These are phyloP conservation scores for Proliferodiscus dingleyae DNA, from an alignment of 2,329 filamentous ascomycete species.

Conservation along the genomic window DNA sequence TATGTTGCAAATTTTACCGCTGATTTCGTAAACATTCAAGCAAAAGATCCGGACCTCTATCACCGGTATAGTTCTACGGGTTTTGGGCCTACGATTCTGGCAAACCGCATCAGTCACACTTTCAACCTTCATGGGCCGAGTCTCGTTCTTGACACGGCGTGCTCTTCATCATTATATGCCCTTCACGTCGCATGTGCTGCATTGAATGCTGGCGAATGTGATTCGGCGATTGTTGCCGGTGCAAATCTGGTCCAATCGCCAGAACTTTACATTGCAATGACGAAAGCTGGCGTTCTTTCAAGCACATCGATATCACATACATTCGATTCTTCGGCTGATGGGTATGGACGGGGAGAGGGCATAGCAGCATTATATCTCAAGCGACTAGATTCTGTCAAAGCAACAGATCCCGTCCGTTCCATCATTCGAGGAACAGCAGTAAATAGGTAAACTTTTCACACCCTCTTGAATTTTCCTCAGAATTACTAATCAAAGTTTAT, in stretches of 20 bases:
- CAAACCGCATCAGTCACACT: constrained; percentile 31
- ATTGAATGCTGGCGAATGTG: constrained; percentile 41
- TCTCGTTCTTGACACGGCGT: constrained; percentile 40
- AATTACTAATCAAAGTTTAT: background rate
- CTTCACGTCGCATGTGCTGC: constrained; percentile 49
- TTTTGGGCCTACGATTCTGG: constrained; percentile 2
- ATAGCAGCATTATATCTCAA: constrained; percentile 55
- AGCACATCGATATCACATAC: constrained; percentile 49
- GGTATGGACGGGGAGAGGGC: constrained; percentile 61
- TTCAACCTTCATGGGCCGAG: constrained; percentile 25
- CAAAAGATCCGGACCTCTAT: constrained; percentile 8
- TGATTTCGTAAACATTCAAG: constrained; percentile 14
- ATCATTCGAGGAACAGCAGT: constrained; percentile 49
- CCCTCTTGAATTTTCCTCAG: background rate
- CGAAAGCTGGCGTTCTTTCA: constrained; percentile 16
- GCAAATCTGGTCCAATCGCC: constrained; percentile 16
- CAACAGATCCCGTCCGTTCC: constrained; percentile 53
- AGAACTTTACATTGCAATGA: constrained; percentile 14
- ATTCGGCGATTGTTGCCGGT: constrained; percentile 18
- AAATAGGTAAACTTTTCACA: constrained; percentile 31
- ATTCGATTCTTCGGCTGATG: constrained; percentile 55
- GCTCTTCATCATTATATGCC: constrained; percentile 51
- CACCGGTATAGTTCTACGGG: constrained; percentile 27
- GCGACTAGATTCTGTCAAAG: constrained; percentile 51
- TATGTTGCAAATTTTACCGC: constrained; percentile 21